Conservation (phyloP, 352 stramenopile species). For the Phytophthora capsici region DNA sequence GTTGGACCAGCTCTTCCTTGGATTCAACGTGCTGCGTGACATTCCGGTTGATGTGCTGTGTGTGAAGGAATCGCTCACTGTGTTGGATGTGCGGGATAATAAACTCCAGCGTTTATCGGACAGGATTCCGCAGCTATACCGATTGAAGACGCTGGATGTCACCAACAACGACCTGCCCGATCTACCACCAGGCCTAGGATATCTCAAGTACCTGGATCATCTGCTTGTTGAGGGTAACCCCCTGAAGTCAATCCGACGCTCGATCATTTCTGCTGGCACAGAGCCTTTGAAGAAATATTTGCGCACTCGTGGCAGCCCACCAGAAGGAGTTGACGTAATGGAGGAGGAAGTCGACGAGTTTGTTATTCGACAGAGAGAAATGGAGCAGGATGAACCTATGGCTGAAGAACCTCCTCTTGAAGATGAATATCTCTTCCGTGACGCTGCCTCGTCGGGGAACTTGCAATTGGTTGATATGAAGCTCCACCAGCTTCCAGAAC, state of each 20-base stretch:
- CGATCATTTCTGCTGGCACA: slow-evolving; percentile 66
- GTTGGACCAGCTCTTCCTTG: slow-evolving; percentile 81
- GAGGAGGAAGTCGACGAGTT: slow-evolving; percentile 84
- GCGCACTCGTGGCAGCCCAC: slow-evolving; percentile 70
- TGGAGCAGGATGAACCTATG: slow-evolving; percentile 46
- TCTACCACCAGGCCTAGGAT: slow-evolving; percentile 72
- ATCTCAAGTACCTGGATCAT: slow-evolving; percentile 78
- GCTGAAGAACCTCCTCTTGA: slow-evolving; percentile 31
- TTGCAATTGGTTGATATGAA: slow-evolving; percentile 69
- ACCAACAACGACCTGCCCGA: slow-evolving; percentile 87
- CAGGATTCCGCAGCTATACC: slow-evolving; percentile 64
- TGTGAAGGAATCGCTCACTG: slow-evolving; percentile 70
- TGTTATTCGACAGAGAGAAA: slow-evolving; percentile 47
- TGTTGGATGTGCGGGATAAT: slow-evolving; percentile 85
- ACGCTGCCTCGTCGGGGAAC: slow-evolving; percentile 59
- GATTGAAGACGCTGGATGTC: slow-evolving; percentile 82
- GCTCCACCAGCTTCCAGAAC: slow-evolving; percentile 47
- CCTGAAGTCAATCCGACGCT: slow-evolving; percentile 73
- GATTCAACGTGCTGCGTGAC: slow-evolving; percentile 63
- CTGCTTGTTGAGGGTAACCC: slow-evolving; percentile 82
- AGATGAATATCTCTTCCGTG: slow-evolving; percentile 72
- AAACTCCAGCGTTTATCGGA: slow-evolving; percentile 67
- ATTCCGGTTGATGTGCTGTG: slow-evolving; percentile 58
- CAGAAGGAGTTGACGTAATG: slow-evolving; percentile 60
- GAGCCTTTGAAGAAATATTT: slow-evolving; percentile 86